A percentile compares a stretch with the other conserved stretches of the same genome.
Conservation (phyloP, 2,329 filamentous ascomycete species). For the Fusarium incarnatum region DNA sequence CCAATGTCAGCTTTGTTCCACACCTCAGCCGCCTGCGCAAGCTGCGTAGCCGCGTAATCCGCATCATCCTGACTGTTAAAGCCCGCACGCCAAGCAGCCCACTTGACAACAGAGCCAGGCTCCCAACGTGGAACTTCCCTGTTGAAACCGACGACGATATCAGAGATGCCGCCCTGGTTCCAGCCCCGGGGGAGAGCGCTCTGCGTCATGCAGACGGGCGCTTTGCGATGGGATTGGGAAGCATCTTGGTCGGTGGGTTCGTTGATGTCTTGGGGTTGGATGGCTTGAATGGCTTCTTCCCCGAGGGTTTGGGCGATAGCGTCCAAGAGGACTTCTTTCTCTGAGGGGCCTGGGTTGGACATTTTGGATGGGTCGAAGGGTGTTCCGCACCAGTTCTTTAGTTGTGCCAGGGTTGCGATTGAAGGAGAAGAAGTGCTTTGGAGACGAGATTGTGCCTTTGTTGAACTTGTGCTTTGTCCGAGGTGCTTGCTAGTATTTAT, state of each 20-base stretch:
- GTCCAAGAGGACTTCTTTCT: fast-evolving
- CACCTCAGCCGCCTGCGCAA: not conserved
- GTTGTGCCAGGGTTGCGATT: not conserved
- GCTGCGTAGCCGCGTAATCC: not conserved
- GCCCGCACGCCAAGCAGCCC: not conserved
- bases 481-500: too few species aligned
- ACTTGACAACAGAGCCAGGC: not conserved
- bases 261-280: fast-evolving
- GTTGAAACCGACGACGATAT: not conserved
- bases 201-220: not conserved
- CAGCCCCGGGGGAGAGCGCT: not conserved
- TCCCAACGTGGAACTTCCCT: not conserved
- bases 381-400: not conserved
- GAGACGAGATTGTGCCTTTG: too few species aligned
- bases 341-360: not conserved
- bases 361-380: not conserved
- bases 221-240: not conserved
- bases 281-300: not conserved
- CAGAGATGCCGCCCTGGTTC: not conserved
- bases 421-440: too few species aligned
- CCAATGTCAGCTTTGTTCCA: not conserved
- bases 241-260: not conserved
- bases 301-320: not conserved
- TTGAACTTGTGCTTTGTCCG: too few species aligned
- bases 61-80: not conserved